A percentile compares a stretch with the other conserved stretches of the same genome.
These are phyloP conservation scores for Pyrrhoderma noxium DNA, from an alignment of 1,284 basidiomycete genomes.

Conservation along the genomic window DNA sequence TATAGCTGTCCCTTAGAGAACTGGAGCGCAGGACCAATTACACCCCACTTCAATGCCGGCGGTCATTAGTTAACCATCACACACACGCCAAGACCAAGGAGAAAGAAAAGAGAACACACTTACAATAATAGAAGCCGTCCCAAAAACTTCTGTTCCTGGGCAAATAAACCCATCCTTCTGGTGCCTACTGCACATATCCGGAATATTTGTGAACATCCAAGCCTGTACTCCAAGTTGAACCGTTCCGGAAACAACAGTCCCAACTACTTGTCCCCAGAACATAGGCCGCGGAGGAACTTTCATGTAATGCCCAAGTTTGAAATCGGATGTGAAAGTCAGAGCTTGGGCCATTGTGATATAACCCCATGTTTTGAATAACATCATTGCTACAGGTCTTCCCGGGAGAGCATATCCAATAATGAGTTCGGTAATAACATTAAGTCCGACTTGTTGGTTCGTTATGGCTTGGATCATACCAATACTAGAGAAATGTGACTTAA, in stretches of 20 bases:
- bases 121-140: conserved; percentile 26
- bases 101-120: conserved; percentile 36
- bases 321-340: conserved; percentile 52
- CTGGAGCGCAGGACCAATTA: conserved; percentile 27
- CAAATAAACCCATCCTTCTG: conserved; percentile 27
- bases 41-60: conserved; percentile 23
- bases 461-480: conserved; percentile 41
- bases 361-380: conserved; percentile 41
- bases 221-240: conserved; percentile 57
- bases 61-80: not conserved
- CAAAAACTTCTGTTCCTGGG: conserved; percentile 26
- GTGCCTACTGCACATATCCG: conserved; percentile 26
- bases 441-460: conserved; percentile 36
- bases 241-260: conserved; percentile 55
- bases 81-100: too few relatives aligned
- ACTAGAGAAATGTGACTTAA: conserved; percentile 33
- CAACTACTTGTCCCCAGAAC: conserved; percentile 55
- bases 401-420: conserved; percentile 35
- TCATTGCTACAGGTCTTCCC: conserved; percentile 31
- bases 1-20: conserved; percentile 23
- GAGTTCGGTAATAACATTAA: conserved; percentile 43
- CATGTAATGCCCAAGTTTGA: conserved; percentile 71
- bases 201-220: conserved; percentile 60
- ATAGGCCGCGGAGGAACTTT: conserved; percentile 52
- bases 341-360: conserved; percentile 39